Percentiles rank a stretch among this genome's conserved stretches.
Conservation (phyloP, 139 green algal species). For the Volvox reticuliferus region DNA sequence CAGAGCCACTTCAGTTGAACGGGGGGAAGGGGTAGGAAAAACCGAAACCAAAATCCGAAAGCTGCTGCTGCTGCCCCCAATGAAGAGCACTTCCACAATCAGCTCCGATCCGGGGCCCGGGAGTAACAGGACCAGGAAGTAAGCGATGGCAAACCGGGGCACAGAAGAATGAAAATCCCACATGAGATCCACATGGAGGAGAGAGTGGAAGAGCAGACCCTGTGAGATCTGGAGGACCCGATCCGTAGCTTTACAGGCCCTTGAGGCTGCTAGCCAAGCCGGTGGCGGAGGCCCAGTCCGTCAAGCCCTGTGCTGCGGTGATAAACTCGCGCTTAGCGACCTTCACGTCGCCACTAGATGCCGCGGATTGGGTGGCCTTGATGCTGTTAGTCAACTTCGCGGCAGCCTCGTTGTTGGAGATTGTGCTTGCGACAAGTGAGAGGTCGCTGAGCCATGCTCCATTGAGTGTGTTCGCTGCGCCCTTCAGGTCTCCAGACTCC, state of each 20-base stretch:
- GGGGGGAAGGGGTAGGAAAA: no score
- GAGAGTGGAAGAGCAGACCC: background rate
- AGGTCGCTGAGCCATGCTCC: conserved; percentile 72
- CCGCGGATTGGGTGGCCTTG: conserved; percentile 44
- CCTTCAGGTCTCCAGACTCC: conserved; percentile 64
- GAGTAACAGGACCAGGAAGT: no score
- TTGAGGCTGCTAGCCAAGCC: conserved; percentile 54
- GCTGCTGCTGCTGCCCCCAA: no score
- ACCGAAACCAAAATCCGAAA: no score
- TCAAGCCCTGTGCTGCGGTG: conserved; percentile 54
- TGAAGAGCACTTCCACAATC: no score
- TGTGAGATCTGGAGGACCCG: background rate
- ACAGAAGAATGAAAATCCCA: no score
- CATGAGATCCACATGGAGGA: no score
- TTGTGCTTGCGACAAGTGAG: conserved; percentile 15
- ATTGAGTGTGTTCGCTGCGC: conserved; percentile 59
- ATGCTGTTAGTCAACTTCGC: conserved; percentile 48
- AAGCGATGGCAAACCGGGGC: no score
- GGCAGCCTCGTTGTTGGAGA: conserved; percentile 18
- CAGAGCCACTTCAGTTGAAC: no score
- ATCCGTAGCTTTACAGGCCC: conserved; percentile 31
- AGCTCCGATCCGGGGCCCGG: no score
- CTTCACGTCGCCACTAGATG: conserved; percentile 42
- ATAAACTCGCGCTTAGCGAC: conserved; percentile 71
- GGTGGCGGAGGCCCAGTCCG: conserved; percentile 55